Percentiles rank a stretch among this genome's conserved stretches.
phyloP scores from a whole-genome alignment of 306 rosid genomes.

The Cucurbita argyrosperma region DNA sequence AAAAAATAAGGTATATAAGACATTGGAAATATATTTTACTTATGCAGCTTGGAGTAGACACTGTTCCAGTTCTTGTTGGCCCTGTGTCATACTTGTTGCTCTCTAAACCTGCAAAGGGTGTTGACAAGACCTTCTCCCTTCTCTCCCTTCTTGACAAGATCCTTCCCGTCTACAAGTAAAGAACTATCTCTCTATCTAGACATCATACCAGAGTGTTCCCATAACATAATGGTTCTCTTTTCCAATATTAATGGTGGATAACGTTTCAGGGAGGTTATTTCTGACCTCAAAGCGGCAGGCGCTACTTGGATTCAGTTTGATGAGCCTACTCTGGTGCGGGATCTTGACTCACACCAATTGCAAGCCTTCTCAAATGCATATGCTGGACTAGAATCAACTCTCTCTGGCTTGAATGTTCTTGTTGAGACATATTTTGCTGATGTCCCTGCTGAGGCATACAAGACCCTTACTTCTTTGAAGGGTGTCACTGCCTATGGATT shows the following conservation, averaged over 20 bases:
- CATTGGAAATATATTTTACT: not conserved
- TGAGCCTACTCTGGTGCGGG: slow-evolving; percentile 66
- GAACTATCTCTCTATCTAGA: not conserved
- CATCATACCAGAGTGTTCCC: not conserved
- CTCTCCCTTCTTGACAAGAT: slow-evolving; percentile 47
- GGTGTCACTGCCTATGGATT: slow-evolving; percentile 63
- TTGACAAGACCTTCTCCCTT: slow-evolving; percentile 44
- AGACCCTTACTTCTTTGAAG: slow-evolving; percentile 56
- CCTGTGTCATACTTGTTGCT: slow-evolving; percentile 77
- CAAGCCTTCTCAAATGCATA: slow-evolving; percentile 51
- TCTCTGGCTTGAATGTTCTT: slow-evolving; percentile 57
- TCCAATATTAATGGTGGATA: not conserved
- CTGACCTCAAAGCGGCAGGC: slow-evolving; percentile 72
- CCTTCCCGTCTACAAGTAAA: slow-evolving; percentile 66
- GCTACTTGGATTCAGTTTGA: slow-evolving; percentile 81
- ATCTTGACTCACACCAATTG: slow-evolving; percentile 55
- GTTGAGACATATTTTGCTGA: slow-evolving; percentile 73
- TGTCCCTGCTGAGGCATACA: slow-evolving; percentile 55
- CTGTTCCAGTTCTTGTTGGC: slow-evolving; percentile 67
- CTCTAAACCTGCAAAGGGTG: slow-evolving; percentile 69
- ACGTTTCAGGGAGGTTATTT: slow-evolving; percentile 50
- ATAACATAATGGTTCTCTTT: not conserved
- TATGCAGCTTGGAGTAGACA: slow-evolving; percentile 61
- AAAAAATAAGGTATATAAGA: not conserved
- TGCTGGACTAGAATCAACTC: slow-evolving; percentile 44